These are phyloP conservation scores for Nothopassalora personata DNA, from an alignment of 2,329 filamentous ascomycete species.

Conservation along the genomic window DNA sequence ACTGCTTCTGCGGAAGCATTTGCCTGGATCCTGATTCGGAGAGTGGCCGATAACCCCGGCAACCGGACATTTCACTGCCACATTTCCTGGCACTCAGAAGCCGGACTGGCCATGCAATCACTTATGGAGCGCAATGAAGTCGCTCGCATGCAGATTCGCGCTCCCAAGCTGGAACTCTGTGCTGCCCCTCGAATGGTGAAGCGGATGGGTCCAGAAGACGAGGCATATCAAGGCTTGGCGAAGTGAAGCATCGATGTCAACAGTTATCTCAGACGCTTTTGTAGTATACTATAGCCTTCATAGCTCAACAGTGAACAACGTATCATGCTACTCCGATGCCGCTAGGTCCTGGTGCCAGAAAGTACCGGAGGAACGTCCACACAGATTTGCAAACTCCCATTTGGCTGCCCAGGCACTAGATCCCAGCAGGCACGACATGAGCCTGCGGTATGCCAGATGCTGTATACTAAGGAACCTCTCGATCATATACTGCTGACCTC, in stretches of 20 bases:
- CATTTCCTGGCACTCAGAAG: conserved; percentile 54
- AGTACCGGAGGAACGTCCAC: too few species aligned
- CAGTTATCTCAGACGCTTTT: background rate
- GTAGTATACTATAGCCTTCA: too few species aligned
- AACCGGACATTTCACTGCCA: conserved; percentile 57
- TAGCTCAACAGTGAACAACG: too few species aligned
- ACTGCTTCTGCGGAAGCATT: conserved; percentile 51
- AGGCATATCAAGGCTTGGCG: conserved; percentile 24
- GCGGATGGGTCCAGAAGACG: conserved; percentile 49
- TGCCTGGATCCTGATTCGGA: conserved; percentile 51
- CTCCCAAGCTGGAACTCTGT: conserved; percentile 46
- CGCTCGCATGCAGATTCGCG: conserved; percentile 39
- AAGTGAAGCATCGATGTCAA: background rate
- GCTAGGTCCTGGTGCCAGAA: background rate
- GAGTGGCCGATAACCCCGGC: conserved; percentile 54
- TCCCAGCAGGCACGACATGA: too few species aligned
- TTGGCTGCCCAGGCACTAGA: too few species aligned
- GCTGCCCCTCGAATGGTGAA: conserved; percentile 43
- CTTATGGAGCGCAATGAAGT: conserved; percentile 47
- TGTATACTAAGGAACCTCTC: too few species aligned
- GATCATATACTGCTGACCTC: too few species aligned
- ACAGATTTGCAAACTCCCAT: too few species aligned
- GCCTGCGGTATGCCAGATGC: too few species aligned
- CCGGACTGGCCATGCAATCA: conserved; percentile 58
- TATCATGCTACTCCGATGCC: too few species aligned